These are phyloP conservation scores for Aristolochia contorta DNA, from an alignment of 164 flowering plant genomes.

Conservation along the genomic window DNA sequence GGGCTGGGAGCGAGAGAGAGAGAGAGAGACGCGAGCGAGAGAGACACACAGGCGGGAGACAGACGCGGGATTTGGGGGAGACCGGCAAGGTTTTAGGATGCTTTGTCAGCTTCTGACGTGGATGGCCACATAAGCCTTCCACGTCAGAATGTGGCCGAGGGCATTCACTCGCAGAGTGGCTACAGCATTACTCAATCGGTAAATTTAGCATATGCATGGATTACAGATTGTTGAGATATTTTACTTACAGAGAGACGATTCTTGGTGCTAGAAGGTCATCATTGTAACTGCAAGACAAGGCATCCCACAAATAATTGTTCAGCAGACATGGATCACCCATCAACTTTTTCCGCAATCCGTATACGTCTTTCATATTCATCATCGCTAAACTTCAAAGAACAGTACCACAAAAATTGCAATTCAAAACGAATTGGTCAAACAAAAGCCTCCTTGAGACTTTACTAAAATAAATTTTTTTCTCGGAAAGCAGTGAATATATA, in stretches of 20 bases:
- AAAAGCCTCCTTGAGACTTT: neutral
- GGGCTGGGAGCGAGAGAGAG: no score
- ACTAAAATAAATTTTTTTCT: neutral
- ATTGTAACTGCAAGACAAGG: neutral
- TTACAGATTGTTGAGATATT: neutral
- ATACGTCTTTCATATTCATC: neutral
- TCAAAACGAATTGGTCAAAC: neutral
- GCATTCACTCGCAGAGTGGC: no score
- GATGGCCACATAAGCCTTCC: no score
- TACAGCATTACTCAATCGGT: no score
- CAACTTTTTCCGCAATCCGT: neutral
- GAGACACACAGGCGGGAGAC: no score
- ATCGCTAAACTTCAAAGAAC: neutral
- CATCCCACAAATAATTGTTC: neutral
- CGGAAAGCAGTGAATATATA: no score
- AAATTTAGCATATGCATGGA: neutral
- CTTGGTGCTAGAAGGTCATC: neutral
- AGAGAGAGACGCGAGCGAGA: no score
- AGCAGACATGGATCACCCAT: conserved; percentile 2
- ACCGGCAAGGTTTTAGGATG: no score
- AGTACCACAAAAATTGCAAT: neutral
- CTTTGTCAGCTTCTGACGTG: no score
- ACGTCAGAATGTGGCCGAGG: no score
- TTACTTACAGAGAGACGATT: neutral
- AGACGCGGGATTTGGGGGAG: no score